Base-by-base conservation (phyloP, 495 filamentous ascomycete species). In the Pseudotulostoma volvatum region DNA sequence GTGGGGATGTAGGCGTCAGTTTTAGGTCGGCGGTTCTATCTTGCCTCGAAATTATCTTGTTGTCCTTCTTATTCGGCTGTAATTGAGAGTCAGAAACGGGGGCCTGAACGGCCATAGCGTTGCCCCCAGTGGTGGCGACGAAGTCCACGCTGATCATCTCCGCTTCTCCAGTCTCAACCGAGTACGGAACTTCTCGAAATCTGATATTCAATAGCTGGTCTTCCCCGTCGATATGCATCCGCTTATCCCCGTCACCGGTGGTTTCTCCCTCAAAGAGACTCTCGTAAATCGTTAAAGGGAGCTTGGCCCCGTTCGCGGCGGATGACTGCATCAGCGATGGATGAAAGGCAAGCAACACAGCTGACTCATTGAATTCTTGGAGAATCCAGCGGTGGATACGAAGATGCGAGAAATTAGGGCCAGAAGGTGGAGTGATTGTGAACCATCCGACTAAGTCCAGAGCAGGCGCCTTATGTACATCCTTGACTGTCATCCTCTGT, bases 101-200 rank as follows among this genome's bases (percentile, higher is more conserved):
- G 1, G 47, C 43, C 30, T 73, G 63, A 1, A 73, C 62, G 7
- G 74, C 72, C 9, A 76, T 71, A 11, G 88, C 90, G 48, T 83
- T 86, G 1, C 77, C 80, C 18, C 77, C 83, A 17, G 78, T 79
- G 34, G 78, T 72, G 1, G 87, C 87, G 19, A 97, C 80, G 42
- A 83, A 88, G 48, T 96, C 83, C 47, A 97, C 77, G 30, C 77
- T 76, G 47, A 99, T 95, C 86, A 96, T 95, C 62, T 99, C 92
- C 5, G 90, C 81, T 56, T 96, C 85, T 11, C 81, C 83, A 0
- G 85, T 95, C 55, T 99, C 90, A 13, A 95, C 75, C 0, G 76
- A 73, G 54, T 88, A 95, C 13, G 79, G 76, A 20, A 95, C 55
- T 52, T 88, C 82, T 17, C 80, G 71, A 61, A 95, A 96, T 42